Percentiles rank a stretch among this genome's conserved stretches.
These are phyloP conservation scores for Dillenia suffruticosa DNA, from an alignment of 164 flowering plant species.

Conservation along the genomic window DNA sequence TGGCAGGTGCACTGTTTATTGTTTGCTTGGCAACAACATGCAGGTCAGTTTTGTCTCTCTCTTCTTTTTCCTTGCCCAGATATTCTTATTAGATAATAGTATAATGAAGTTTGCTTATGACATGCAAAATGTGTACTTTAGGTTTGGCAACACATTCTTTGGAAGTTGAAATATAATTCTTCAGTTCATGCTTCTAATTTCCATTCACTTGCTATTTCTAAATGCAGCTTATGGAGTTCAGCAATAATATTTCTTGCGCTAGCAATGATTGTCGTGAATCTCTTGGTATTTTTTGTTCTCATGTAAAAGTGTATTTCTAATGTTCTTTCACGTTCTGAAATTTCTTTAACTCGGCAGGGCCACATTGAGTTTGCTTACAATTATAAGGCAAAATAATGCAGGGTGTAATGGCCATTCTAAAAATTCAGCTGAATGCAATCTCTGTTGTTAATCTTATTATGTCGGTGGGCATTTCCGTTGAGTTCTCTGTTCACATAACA, in stretches of 20 bases:
- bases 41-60: slow-evolving; percentile 52
- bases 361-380: not conserved
- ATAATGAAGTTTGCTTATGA: no score
- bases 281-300: slow-evolving; percentile 50
- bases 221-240: slow-evolving; percentile 85
- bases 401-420: slow-evolving; percentile 94
- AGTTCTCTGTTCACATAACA: slow-evolving; percentile 91
- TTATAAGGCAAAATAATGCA: slow-evolving; percentile 32
- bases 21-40: slow-evolving; percentile 86
- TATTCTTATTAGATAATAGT: no score
- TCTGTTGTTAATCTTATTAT: slow-evolving; percentile 96
- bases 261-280: slow-evolving; percentile 84
- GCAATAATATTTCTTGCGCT: slow-evolving; percentile 79
- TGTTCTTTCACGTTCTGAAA: not conserved
- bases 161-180: no score
- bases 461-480: slow-evolving; percentile 96
- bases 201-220: slow-evolving; percentile 6
- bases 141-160: no score
- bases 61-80: not conserved
- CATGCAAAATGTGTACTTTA: no score
- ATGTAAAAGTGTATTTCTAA: not conserved
- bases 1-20: slow-evolving; percentile 85
- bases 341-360: not conserved
- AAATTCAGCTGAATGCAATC: slow-evolving; percentile 90
- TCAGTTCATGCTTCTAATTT: not conserved